Conservation (phyloP, 257 asterid genomes). For the Coffea canephora region DNA sequence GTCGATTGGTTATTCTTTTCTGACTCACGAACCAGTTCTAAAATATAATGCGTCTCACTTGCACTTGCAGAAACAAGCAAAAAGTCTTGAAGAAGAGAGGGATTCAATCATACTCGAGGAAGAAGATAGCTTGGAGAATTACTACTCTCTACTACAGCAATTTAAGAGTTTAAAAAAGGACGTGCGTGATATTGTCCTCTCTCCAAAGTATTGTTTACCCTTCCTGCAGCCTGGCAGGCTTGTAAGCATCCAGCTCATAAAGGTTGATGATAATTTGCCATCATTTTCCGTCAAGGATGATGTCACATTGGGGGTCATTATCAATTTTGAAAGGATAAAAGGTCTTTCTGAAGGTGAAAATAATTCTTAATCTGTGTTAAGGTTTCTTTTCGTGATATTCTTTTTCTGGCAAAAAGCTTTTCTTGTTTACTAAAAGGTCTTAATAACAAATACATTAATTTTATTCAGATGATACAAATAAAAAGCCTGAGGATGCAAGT, state of each 20-base stretch:
- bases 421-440: no score
- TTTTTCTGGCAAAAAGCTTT: no score
- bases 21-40: background rate
- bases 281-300: constrained; percentile 69
- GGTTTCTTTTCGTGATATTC: background rate
- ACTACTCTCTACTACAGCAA: constrained; percentile 80
- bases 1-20: constrained; percentile 24
- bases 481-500: constrained; percentile 80
- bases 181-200: constrained; percentile 48
- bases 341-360: constrained; percentile 75
- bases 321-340: constrained; percentile 81
- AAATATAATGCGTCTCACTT: background rate
- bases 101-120: constrained; percentile 83
- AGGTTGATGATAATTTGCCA: constrained; percentile 45
- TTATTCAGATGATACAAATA: constrained; percentile 62
- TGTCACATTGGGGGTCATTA: constrained; percentile 84
- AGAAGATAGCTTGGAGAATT: constrained; percentile 83
- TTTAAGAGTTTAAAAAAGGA: constrained; percentile 73
- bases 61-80: constrained; percentile 73
- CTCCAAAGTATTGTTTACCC: constrained; percentile 86
- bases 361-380: constrained; percentile 10
- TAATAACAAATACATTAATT: no score
- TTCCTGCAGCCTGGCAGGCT: constrained; percentile 97
- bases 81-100: constrained; percentile 70
- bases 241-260: constrained; percentile 59